Percentiles rank a stretch among this genome's conserved stretches.
phyloP scores from a whole-genome alignment of 192 early-diverging fungal genomes.

The Linnemannia hyalina region DNA sequence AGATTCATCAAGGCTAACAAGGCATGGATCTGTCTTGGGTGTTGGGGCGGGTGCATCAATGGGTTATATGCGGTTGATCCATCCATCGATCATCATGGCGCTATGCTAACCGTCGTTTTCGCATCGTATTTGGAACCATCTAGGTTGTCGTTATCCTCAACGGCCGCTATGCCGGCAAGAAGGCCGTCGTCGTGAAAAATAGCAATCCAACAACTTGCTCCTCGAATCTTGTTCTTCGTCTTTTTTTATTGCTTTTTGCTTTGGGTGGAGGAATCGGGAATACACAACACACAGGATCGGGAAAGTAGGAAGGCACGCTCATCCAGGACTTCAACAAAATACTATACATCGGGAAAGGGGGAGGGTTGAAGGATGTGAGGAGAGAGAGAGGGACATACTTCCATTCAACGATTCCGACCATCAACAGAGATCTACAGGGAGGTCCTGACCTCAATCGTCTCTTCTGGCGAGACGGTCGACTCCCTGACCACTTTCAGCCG shows the following conservation, averaged over 20 bases:
- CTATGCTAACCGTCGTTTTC: not conserved
- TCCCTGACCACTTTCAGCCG: not conserved
- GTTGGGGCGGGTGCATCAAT: not conserved
- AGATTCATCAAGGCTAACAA: conserved; percentile 6
- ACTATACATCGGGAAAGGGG: too few relatives aligned
- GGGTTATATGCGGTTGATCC: not conserved
- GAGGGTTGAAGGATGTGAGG: too few relatives aligned
- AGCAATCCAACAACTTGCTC: conserved; percentile 49
- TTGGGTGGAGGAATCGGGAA: not conserved
- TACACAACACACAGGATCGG: not conserved
- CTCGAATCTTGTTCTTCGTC: not conserved
- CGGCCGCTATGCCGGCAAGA: conserved; percentile 99
- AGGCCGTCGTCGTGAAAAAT: conserved; percentile 98
- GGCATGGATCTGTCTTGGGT: not conserved
- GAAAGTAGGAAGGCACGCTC: not conserved
- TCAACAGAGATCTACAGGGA: not conserved
- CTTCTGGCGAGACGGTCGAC: not conserved
- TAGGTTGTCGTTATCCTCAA: conserved; percentile 98
- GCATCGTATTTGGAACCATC: not conserved
- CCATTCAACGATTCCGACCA: not conserved
- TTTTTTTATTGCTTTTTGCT: not conserved
- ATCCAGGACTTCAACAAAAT: too few relatives aligned
- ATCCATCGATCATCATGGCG: conserved; percentile 6
- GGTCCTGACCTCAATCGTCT: not conserved
- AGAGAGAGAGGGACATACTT: not conserved